Conservation (phyloP, 1,284 basidiomycete genomes). For the Paramarasmius palmivorus region DNA sequence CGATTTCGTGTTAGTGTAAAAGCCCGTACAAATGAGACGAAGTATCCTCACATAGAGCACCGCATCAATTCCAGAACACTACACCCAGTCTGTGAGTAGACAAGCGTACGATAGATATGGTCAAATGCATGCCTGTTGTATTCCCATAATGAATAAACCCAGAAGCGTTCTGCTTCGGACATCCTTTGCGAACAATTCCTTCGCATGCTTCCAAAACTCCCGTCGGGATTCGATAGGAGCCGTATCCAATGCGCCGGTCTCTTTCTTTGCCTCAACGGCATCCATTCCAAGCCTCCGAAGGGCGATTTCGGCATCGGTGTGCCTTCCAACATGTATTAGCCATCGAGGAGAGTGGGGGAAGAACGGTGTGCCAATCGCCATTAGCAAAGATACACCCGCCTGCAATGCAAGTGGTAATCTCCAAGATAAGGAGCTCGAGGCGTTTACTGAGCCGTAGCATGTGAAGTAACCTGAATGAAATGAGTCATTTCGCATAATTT, state of each 20-base stretch:
- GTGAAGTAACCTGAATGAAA: constrained; percentile 45
- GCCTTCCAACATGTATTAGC: constrained; percentile 44
- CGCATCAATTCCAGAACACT: constrained; percentile 36
- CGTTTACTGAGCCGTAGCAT: constrained; percentile 44
- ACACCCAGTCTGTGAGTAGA: neutral
- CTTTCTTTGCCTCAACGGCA: constrained; percentile 12
- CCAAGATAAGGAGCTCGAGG: constrained; percentile 44
- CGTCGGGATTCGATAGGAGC: constrained; percentile 13
- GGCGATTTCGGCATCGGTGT: constrained; percentile 37
- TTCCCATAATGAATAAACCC: constrained; percentile 46
- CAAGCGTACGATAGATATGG: neutral
- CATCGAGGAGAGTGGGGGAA: constrained; percentile 57
- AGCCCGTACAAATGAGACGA: constrained; percentile 19
- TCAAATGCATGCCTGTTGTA: constrained; percentile 42
- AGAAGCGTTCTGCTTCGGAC: constrained; percentile 38
- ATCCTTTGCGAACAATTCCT: constrained; percentile 30
- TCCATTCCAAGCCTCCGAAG: constrained; percentile 30
- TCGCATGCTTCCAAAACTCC: constrained; percentile 21
- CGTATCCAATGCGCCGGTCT: constrained; percentile 27
- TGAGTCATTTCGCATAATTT: neutral
- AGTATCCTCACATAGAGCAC: constrained; percentile 29
- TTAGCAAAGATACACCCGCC: constrained; percentile 33
- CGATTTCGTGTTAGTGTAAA: constrained; percentile 14
- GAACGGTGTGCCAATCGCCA: constrained; percentile 47
- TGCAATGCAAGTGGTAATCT: constrained; percentile 47